A percentile compares a stretch with the other conserved stretches of the same genome.
phyloP scores from a whole-genome alignment of 768 basidiomycete genomes.

The Tulasnella sp. region DNA sequence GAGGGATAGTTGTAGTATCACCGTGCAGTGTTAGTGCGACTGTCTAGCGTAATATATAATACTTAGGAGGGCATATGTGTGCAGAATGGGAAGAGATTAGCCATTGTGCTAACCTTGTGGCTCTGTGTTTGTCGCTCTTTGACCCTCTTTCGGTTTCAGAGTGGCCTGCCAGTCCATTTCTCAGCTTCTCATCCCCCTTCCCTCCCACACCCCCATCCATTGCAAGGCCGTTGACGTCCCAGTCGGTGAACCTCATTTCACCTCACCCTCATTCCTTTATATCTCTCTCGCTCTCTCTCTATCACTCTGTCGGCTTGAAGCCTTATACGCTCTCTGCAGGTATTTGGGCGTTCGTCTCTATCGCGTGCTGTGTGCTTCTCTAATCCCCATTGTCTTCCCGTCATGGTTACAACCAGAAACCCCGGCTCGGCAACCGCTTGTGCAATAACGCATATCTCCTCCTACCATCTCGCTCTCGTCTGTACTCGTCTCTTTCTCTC shows the following conservation, averaged over 20 bases:
- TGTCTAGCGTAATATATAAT: neutral
- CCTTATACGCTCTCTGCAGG: constrained; percentile 5
- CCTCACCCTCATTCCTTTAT: constrained; percentile 1
- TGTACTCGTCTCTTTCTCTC: neutral
- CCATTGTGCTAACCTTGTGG: neutral
- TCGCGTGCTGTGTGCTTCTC: neutral
- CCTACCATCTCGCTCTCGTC: neutral
- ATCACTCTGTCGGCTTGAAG: constrained; percentile 3
- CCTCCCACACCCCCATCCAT: neutral
- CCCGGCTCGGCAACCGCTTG: constrained; percentile 3
- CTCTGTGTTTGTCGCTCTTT: constrained; percentile 9
- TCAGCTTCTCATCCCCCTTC: neutral
- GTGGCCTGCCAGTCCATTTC: neutral
- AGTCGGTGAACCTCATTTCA: constrained; percentile 9
- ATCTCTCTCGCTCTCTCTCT: constrained; percentile 11
- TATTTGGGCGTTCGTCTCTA: neutral
- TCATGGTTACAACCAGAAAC: constrained; percentile 10
- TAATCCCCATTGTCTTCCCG: neutral
- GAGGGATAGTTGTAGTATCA: neutral
- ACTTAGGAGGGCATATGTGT: neutral
- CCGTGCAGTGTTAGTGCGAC: neutral
- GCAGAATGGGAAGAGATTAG: neutral
- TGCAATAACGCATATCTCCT: neutral
- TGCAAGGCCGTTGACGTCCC: constrained; percentile 1
- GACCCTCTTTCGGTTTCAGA: neutral